Base-by-base conservation (phyloP, 2,329 filamentous ascomycete genomes). In the Paecilomyces sp. region DNA sequence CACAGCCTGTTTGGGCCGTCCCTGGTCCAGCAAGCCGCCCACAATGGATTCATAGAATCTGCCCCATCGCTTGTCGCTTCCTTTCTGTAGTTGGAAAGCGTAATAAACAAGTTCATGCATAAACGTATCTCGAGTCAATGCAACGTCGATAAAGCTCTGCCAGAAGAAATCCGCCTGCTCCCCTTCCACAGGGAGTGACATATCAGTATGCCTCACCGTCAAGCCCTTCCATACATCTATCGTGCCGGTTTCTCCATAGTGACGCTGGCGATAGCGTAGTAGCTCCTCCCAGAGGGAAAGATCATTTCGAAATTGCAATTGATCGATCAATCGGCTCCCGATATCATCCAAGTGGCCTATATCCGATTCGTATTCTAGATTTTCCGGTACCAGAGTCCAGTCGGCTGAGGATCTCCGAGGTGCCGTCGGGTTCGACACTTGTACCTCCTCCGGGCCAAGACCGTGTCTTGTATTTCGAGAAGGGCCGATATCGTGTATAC, bases 251-350 rank as follows among this genome's bases (percentile, higher is more conserved):
- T 75, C 69, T 11, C 77, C 78, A 63, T 79, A 73, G 58, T 74
- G 72, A 2, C 77, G 75, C 61, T 76, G 75, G 28, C 76, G 73
- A 61, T 76, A 77, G 11, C 71, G 66, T n/a, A 80, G 67, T 28
- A 80, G 64, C 52, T 79, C 72, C 50, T 74, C 72, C 78, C 78
- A 80, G 13, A 80, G 67, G n/a, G 69, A 65, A 57, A 78, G 72
- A 62, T 80, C 70, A 51, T 71, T 61, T 25, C 65, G 65, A 60
- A 68, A 61, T 4, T 57, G 61, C 3, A 70, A 65, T 36, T 67
- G 60, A 57, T 80, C 76, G 31, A 79, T 66, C 31, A 80, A 63
- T 51, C 75, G 74, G 24, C 65, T 68, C 36, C 75, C 74, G 56
- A 74, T 63, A n/a, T 68, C 65, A 33, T 67, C 59, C 52, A 63